Percentiles rank a stretch among this genome's conserved stretches.
These are phyloP conservation scores for Parascedosporium putredinis DNA, from an alignment of 2,329 filamentous ascomycete species.

Conservation along the genomic window DNA sequence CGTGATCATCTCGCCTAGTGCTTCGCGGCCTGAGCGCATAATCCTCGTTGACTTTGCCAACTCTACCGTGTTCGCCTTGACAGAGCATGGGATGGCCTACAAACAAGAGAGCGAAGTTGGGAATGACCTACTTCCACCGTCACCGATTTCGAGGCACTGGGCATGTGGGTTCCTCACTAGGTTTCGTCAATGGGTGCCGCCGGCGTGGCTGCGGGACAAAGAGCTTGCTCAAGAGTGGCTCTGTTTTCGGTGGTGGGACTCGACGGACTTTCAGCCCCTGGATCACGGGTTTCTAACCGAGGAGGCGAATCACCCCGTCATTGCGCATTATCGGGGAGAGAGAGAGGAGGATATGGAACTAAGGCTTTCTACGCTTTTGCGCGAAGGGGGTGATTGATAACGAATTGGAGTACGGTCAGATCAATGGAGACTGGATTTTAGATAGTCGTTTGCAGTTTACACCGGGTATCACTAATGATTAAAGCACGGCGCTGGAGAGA, in stretches of 20 bases:
- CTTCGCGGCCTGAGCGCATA: not conserved
- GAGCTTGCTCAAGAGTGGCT: not conserved
- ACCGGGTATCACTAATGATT: too few species aligned
- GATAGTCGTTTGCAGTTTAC: too few species aligned
- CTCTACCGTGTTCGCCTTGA: too few species aligned
- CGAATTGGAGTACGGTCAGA: too few species aligned
- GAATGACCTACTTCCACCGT: not conserved
- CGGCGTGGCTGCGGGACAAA: not conserved
- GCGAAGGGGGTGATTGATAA: too few species aligned
- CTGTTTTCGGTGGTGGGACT: not conserved
- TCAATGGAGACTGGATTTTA: too few species aligned
- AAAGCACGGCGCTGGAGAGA: too few species aligned
- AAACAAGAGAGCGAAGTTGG: not conserved
- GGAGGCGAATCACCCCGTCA: not conserved
- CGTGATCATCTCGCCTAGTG: not conserved
- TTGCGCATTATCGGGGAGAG: not conserved
- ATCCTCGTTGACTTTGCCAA: too few species aligned
- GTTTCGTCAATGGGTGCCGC: not conserved
- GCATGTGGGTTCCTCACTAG: not conserved
- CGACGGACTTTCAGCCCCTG: not conserved
- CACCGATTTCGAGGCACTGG: not conserved
- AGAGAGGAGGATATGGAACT: not conserved
- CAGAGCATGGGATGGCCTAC: too few species aligned
- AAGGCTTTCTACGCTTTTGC: not conserved
- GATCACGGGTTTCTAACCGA: not conserved